These are phyloP conservation scores for Helichrysum umbraculigerum DNA, from an alignment of 129 eudicot genomes.

Conservation along the genomic window DNA sequence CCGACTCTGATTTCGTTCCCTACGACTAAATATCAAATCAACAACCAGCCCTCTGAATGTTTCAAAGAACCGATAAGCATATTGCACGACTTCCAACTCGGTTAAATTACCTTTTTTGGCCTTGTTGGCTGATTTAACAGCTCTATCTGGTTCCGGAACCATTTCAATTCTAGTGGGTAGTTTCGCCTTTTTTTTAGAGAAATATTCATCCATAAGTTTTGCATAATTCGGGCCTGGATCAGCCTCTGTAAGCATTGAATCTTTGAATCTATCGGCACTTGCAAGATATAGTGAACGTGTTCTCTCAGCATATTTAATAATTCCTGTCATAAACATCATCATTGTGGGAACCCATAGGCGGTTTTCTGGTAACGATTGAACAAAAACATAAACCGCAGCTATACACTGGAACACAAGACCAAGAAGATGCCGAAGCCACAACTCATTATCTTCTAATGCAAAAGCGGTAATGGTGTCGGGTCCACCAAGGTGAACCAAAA, in stretches of 20 bases:
- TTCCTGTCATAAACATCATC: slow-evolving; percentile 46
- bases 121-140: slow-evolving; percentile 26
- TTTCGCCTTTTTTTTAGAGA: slow-evolving; percentile 34
- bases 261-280: slow-evolving; percentile 43
- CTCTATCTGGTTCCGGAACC: slow-evolving; percentile 31
- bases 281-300: slow-evolving; percentile 46
- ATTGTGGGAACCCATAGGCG: slow-evolving; percentile 39
- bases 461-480: slow-evolving; percentile 63
- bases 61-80: slow-evolving; percentile 42
- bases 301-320: slow-evolving; percentile 43
- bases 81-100: slow-evolving; percentile 42
- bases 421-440: slow-evolving; percentile 54
- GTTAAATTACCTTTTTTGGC: slow-evolving; percentile 27
- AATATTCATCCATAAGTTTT: slow-evolving; percentile 48
- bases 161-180: slow-evolving; percentile 36
- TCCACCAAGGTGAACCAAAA: slow-evolving; percentile 55
- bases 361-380: slow-evolving; percentile 29
- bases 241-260: slow-evolving; percentile 44
- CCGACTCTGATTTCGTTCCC: slow-evolving; percentile 46
- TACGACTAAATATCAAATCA: slow-evolving; percentile 40
- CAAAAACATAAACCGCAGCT: slow-evolving; percentile 31
- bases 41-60: slow-evolving; percentile 53
- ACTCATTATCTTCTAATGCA: slow-evolving; percentile 58
- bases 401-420: slow-evolving; percentile 36
- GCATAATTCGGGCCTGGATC: slow-evolving; percentile 55